Evolutionary conservation across 768 basidiomycete genomes (phyloP).

Genomic region (Tulasnella sp.): DNA sequence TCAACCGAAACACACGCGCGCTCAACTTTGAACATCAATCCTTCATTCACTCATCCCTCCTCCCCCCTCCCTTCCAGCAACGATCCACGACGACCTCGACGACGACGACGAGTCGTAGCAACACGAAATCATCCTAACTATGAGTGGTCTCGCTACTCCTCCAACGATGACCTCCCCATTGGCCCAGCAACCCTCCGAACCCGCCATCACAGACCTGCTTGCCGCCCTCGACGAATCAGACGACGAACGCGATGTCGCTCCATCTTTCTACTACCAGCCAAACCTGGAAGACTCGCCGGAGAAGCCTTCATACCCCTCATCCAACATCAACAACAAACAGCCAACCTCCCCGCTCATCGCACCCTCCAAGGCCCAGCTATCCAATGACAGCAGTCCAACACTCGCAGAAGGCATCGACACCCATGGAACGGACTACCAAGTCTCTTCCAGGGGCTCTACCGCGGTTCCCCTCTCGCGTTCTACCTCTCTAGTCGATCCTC

Average conservation of each 20-base stretch:
- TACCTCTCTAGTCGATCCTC: neutral
- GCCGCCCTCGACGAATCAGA: slow-evolving; percentile 23
- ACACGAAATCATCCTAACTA: neutral
- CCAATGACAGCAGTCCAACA: neutral
- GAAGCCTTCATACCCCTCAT: neutral
- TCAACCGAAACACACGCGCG: neutral
- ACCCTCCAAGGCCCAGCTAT: neutral
- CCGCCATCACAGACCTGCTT: slow-evolving; percentile 2
- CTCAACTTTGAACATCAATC: slow-evolving; percentile 3
- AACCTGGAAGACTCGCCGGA: slow-evolving; percentile 6
- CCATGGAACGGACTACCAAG: neutral
- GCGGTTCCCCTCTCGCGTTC: neutral
- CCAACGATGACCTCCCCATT: neutral
- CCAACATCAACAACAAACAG: slow-evolving; percentile 2
- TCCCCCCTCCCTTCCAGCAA: neutral
- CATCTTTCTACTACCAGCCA: slow-evolving; percentile 23
- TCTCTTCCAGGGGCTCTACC: neutral
- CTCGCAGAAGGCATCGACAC: neutral
- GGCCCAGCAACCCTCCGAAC: neutral
- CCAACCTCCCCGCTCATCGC: slow-evolving; percentile 11
- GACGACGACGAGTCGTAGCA: neutral
- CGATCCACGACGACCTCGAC: neutral
- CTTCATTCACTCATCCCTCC: neutral
- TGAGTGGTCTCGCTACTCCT: neutral
- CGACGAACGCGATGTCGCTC: slow-evolving; percentile 17